Conservation (phyloP, 2,329 filamentous ascomycete species). For the Aspergillus tanneri region DNA sequence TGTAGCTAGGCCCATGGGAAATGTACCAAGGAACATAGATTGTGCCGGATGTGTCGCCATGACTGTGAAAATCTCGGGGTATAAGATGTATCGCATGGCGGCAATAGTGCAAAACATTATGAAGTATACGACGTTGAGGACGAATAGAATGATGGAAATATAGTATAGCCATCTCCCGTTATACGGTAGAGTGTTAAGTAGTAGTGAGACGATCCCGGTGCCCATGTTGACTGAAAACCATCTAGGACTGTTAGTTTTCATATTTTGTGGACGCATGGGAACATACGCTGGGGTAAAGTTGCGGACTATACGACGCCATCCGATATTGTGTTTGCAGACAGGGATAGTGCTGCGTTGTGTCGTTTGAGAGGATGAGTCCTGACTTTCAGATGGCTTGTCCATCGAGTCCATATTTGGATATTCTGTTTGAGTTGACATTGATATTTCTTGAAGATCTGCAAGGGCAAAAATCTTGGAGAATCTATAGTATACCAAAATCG, state of each 20-base stretch:
- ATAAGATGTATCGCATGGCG: conserved; percentile 60
- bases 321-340: conserved; percentile 28
- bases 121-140: conserved; percentile 32
- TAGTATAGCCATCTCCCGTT: conserved; percentile 38
- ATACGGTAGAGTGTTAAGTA: conserved; percentile 36
- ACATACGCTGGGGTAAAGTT: conserved; percentile 41
- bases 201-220: conserved; percentile 38
- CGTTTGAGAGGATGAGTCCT: too few species aligned
- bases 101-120: conserved; percentile 46
- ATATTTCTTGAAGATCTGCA: too few species aligned
- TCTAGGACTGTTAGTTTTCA: conserved; percentile 13
- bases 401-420: too few species aligned
- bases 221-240: conserved; percentile 42
- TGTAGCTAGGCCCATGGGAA: conserved; percentile 66
- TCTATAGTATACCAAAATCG: too few species aligned
- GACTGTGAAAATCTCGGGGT: conserved; percentile 62
- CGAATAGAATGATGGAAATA: conserved; percentile 34
- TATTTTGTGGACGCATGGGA: background rate
- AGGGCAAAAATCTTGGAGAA: too few species aligned
- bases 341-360: too few species aligned
- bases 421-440: too few species aligned
- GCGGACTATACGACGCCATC: conserved; percentile 31
- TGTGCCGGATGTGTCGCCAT: conserved; percentile 66
- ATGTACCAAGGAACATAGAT: conserved; percentile 64
- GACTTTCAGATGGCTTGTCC: too few species aligned